Base-by-base conservation (phyloP, 768 basidiomycete species). In the Crucibulum laeve region DNA sequence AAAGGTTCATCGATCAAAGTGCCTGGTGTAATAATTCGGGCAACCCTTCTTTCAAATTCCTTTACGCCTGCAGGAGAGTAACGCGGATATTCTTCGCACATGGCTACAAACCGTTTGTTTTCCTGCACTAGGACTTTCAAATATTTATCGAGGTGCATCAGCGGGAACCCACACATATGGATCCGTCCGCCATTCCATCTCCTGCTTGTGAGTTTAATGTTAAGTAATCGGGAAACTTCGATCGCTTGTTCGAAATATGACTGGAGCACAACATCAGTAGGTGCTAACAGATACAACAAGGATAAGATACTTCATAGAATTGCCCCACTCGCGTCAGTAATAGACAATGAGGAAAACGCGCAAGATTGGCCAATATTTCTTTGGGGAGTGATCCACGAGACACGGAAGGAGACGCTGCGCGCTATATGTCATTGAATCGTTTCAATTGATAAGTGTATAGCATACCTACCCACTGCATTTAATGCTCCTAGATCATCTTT, bases 1-100 rank as follows among this genome's bases (percentile, higher is more conserved):
- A 95, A 95, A 0, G 84, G 74, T 57, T 96, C 94, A 57, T 95
- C 91, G 23, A 95, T 87, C 44, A 97, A 78, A 3, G 94, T 97
- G 23, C 94, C 94, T 4, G 94, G 93, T 3, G 94, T 95, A 49
- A 96, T 79, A 41, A 96, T 79, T 30, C 94, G 82, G 34, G 79
- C 80, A 21, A 97, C 90, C 17, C 86, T 82, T 60, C 94, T 73
- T 30, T 90, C 83, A 48, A 90, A 89, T 25, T 74, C 75, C 52
- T 79, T 82, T 34, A 67, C 65, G 7, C 80, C 80, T 1, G 63
- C 43, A 2, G 61, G 53, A 5, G 67, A 60, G 38, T 67, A 61
- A 4, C 70, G 72, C 37, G 77, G 80, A 60, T 90, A 93, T 61
- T 98, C 94, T 61, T 98, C 94, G 57, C 94, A 94, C 63, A 96